phyloP scores from a whole-genome alignment of 257 asterid species.

The Solanum arcanum region DNA sequence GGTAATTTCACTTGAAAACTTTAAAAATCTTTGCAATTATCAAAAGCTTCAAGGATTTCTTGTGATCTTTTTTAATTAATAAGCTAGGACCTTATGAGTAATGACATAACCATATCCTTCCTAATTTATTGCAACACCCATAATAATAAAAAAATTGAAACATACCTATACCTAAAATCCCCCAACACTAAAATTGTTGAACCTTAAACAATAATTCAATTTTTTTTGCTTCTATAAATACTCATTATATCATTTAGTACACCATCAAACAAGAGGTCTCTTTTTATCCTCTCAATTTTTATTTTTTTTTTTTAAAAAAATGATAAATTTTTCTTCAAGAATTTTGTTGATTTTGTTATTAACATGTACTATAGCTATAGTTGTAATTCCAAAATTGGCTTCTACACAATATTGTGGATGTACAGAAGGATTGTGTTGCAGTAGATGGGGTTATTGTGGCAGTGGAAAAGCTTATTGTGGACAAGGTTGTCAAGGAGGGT shows the following conservation, averaged over 20 bases:
- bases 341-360: neutral
- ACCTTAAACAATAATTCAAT: neutral
- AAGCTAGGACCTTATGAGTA: neutral
- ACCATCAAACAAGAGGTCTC: neutral
- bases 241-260: neutral
- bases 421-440: slow-evolving; percentile 25
- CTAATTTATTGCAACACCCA: neutral
- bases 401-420: slow-evolving; percentile 36
- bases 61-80: neutral
- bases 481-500: slow-evolving; percentile 27
- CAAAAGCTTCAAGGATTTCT: neutral
- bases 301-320: neutral
- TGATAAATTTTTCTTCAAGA: neutral
- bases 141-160: neutral
- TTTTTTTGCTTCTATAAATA: neutral
- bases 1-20: fast-evolving
- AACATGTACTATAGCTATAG: neutral
- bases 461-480: slow-evolving; percentile 25
- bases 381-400: neutral
- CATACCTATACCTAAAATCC: neutral
- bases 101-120: neutral
- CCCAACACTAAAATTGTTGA: neutral
- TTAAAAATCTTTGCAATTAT: neutral
- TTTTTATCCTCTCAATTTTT: neutral
- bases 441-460: slow-evolving; percentile 38